Evolutionary conservation across 208 protist genomes (phyloP), one percentile per base, ranked within the genome.

Genomic region (Acanthamoeba sp.): DNA sequence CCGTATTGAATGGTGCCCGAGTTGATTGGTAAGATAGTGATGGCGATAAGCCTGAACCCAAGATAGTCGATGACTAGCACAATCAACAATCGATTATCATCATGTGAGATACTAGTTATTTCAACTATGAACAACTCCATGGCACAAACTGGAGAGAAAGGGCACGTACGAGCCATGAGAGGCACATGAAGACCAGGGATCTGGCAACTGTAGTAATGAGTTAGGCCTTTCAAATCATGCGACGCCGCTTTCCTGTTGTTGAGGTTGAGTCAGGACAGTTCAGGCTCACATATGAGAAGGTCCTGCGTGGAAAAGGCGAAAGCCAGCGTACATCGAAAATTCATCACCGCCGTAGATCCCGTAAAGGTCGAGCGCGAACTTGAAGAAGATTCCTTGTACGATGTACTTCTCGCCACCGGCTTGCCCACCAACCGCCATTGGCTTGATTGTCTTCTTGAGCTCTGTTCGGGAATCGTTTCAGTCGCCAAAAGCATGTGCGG

Each of bases 341-440:
- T 84, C 48, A 22, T 85, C 91, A 1, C 91, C 91, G 29, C 55
- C 71, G 40, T 94, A 94, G 55, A 94, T 85, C 36, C 59, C 78
- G 42, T 32, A 82, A 12, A 55, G 0, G 50, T 95, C 94, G 29
- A 94, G 40, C 0, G 94, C 94, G 48, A 95, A 95, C 91, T 95
- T 95, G 66, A 93, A 95, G 45, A 95, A 94, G 64, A 95, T 95
- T 42, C 62, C 64, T 64, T 80, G 71, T 9, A 84, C 50, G 45
- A 94, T 94, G 50, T 85, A 94, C 66, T 94, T 94, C 48, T 94
- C 90, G 40, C 90, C 90, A 3, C 90, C 90, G 42, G 90, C 90
- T 27, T 85, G 69, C 18, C 90, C 90, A 20, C 90, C 90, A 2
- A 93, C 66, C 9, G 36, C 32, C n/a, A 93, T 57, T 36, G 89